Evolutionary conservation across 2,329 filamentous ascomycete species (phyloP), one percentile per base, ranked within the genome.

Genomic region (Aspergillus brunneoviolaceus): DNA sequence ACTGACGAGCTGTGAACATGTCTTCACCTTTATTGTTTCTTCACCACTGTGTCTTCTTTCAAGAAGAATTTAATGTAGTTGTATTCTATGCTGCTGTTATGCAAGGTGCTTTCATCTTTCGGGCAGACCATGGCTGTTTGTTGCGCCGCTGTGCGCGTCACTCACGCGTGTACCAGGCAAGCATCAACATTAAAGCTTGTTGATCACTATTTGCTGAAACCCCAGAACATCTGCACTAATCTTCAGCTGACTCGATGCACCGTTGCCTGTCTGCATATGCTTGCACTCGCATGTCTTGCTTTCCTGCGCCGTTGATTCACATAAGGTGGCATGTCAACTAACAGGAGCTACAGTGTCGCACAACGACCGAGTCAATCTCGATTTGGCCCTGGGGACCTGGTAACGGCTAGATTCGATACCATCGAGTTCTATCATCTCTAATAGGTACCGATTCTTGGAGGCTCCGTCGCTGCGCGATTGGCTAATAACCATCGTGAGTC

Each of bases 71-170:
- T 6, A 45, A n/a, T 45, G 39, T 45, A 45, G 39, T 45, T 45
- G 39, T 45, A 45, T 45, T 3, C 57, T 25, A 33, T 50, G n/a
- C 33, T 49, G 25, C 11, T 47, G 35, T 39, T 21, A 10, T 19
- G 23, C 31, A 47, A 29, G 33, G n/a, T n/a, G 53, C 49, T 47
- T 25, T 45, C 49, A 39, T 49, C 48, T 27, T 51, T 45, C 48
- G 27, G 21, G 12, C 21, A 48, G 55, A 48, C 54, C 60, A 53
- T 65, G 63, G 55, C 33, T 63, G 51, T 35, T 52, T 27, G 56
- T 57, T 64, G 63, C 59, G 64, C 61, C 63, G 61, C 49, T 54
- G 35, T 63, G 68, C 72, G 71, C 72, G 71, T 73, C 69, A 60
- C 57, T 52, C 61, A 70, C 69, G 71, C 70, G 72, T 72, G 27